These are phyloP conservation scores for Fusarium continuum DNA, from an alignment of 2,329 filamentous ascomycete species.

Conservation along the genomic window DNA sequence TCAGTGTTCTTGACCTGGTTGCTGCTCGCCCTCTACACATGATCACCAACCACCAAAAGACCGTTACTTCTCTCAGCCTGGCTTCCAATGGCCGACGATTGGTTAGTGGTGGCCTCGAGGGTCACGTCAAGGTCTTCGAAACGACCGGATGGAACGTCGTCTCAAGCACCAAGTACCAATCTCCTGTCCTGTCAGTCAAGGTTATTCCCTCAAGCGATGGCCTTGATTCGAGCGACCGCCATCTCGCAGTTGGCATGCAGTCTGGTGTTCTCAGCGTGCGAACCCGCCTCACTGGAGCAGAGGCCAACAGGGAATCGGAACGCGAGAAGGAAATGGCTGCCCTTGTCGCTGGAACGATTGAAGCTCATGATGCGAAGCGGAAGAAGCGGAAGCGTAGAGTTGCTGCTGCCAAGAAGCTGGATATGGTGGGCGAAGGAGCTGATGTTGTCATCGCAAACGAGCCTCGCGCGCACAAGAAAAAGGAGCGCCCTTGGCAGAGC, in stretches of 20 bases:
- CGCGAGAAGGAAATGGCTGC: constrained; percentile 87
- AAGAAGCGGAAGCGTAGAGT: constrained; percentile 71
- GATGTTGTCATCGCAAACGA: constrained; percentile 90
- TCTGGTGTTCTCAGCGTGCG: constrained; percentile 91
- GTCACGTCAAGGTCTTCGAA: constrained; percentile 97
- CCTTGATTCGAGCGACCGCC: constrained; percentile 76
- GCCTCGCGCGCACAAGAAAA: constrained; percentile 58
- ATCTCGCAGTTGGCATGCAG: constrained; percentile 94
- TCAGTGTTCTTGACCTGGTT: constrained; percentile 91
- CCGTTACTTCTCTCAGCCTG: constrained; percentile 85
- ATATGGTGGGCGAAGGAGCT: constrained; percentile 83
- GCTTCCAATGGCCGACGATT: constrained; percentile 84
- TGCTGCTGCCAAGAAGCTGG: constrained; percentile 65
- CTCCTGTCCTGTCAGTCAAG: constrained; percentile 84
- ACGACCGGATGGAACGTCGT: constrained; percentile 95
- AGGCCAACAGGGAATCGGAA: constrained; percentile 79
- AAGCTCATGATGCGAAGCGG: constrained; percentile 77
- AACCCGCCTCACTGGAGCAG: constrained; percentile 84
- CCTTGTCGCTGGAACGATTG: constrained; percentile 79
- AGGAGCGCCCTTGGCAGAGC: constrained; percentile 80
- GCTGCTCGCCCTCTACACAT: constrained; percentile 87
- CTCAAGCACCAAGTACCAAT: constrained; percentile 91
- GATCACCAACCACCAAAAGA: constrained; percentile 96
- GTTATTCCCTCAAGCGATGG: constrained; percentile 65
- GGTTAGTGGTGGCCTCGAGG: constrained; percentile 89